These are phyloP conservation scores for Astrothelium subdiscretum DNA, from an alignment of 495 filamentous ascomycete species.

Conservation along the genomic window DNA sequence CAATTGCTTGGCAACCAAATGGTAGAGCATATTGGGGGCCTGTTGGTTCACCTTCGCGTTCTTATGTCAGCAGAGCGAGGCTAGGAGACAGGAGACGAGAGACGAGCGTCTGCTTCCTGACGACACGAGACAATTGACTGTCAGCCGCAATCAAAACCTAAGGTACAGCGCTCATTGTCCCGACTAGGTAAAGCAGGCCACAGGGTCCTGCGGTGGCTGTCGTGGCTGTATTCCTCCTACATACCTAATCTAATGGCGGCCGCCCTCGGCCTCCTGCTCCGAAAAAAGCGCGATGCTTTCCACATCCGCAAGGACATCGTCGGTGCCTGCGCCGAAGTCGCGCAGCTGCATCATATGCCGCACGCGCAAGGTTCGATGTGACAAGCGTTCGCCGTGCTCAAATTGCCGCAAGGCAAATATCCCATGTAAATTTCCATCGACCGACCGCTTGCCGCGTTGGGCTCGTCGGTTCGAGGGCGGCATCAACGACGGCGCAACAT, in stretches of 20 bases:
- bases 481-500: constrained; percentile 17
- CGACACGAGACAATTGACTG: neutral
- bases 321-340: constrained; percentile 24
- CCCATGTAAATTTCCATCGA: constrained; percentile 40
- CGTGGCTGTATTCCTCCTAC: no score
- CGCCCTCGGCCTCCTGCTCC: constrained; percentile 18
- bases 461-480: constrained; percentile 34
- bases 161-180: neutral
- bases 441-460: constrained; percentile 40
- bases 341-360: constrained; percentile 48
- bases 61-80: neutral
- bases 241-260: no score
- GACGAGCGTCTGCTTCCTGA: neutral
- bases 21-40: no score
- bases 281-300: constrained; percentile 25
- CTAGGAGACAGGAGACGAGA: neutral
- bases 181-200: neutral
- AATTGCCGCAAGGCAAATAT: constrained; percentile 54
- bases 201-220: neutral
- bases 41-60: neutral
- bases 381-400: constrained; percentile 55
- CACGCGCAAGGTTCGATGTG: constrained; percentile 54
- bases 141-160: no score
- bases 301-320: constrained; percentile 2
- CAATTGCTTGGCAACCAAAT: no score